Evolutionary conservation across 345 rosid genomes (phyloP), one percentile per base, ranked within the genome.

Genomic region (Arabis alpina): DNA sequence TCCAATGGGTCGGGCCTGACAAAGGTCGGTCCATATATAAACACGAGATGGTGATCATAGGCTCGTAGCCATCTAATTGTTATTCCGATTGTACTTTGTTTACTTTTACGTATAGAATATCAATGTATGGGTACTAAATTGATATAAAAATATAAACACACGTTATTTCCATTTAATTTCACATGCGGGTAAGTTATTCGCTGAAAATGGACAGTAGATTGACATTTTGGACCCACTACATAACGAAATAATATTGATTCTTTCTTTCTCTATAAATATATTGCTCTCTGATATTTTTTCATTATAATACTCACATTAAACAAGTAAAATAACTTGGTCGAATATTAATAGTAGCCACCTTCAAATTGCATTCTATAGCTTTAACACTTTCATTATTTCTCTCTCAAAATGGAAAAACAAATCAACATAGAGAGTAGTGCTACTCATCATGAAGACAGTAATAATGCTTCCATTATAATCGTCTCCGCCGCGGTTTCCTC

Each of bases 361-460:
- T 77, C 74, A 77, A 45, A 30, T 24, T 49, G 27, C 56, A 57
- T 61, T 41, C 55, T 41, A 47, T 47, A 76, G 28, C 81, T 74
- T 76, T 66, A 42, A 25, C 59, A 71, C 59, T 70, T 43, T 76
- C 81, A 73, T 54, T 59, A 52, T 54, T 45, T 51, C 30, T 51
- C 55, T 67, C 48, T 76, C 68, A 15, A 4, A 51, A 70, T 76
- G 80, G 68, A 36, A 27, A 69, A 64, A 58, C 64, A 70, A 34
- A 71, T 76, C 84, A 83, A 64, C 88, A 54, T 74, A 9, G 85
- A 78, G 68, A 84, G 25, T 67, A 78, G 80, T 75, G 83, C 60
- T 30, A 47, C 59, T 56, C 71, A 64, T 66, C 83, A 61, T 43
- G 70, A 63, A 32, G 70, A 16, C 64, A 36, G 23, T 19, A 19